phyloP scores from a whole-genome alignment of 768 basidiomycete species.

The Russula sp. region DNA sequence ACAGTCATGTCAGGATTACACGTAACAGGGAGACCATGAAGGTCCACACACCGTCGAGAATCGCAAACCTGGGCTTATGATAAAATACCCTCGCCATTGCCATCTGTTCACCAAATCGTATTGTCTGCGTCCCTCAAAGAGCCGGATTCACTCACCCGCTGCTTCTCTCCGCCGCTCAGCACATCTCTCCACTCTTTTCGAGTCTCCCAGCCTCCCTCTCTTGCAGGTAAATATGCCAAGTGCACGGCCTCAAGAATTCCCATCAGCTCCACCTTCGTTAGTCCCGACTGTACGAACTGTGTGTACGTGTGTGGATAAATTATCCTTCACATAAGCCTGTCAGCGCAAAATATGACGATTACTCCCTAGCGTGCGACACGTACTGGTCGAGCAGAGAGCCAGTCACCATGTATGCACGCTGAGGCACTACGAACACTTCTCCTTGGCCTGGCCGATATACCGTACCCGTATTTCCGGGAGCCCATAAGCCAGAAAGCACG shows the following conservation, averaged over 20 bases:
- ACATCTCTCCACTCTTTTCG: conserved; percentile 97
- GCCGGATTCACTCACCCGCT: conserved; percentile 52
- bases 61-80: conserved; percentile 76
- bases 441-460: conserved; percentile 34
- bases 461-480: conserved; percentile 43
- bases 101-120: conserved; percentile 52
- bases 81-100: conserved; percentile 92
- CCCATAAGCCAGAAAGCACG: conserved; percentile 89
- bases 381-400: conserved; percentile 86
- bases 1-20: conserved; percentile 6
- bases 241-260: conserved; percentile 78
- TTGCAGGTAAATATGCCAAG: conserved; percentile 75
- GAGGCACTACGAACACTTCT: conserved; percentile 81
- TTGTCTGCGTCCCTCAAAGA: conserved; percentile 12
- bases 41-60: conserved; percentile 70
- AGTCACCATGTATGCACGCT: conserved; percentile 87
- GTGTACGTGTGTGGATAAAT: conserved; percentile 89
- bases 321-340: conserved; percentile 42
- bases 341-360: neutral
- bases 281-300: conserved; percentile 58
- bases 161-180: conserved; percentile 94
- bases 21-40: neutral
- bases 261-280: conserved; percentile 66
- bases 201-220: conserved; percentile 88
- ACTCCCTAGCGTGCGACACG: conserved; percentile 30